Evolutionary conservation across 352 stramenopile species (phyloP).

Genomic region (Globisporangium paroecandrum): DNA sequence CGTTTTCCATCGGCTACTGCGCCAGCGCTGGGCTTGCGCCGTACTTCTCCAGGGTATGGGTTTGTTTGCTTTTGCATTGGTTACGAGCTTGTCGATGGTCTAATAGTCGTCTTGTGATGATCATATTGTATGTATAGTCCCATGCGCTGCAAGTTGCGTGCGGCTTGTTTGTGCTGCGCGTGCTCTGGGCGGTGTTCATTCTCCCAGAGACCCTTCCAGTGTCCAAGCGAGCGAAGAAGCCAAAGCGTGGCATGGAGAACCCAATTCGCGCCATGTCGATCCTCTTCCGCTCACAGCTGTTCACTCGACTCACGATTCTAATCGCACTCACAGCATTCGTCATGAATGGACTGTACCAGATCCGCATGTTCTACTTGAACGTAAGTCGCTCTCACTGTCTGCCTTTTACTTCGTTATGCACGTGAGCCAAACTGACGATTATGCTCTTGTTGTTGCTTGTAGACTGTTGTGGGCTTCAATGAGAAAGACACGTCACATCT

Average conservation of each 20-base stretch:
- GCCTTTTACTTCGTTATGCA: background rate
- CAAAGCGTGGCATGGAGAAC: conserved; percentile 39
- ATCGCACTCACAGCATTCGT: conserved; percentile 72
- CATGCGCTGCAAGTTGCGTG: conserved; percentile 47
- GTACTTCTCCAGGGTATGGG: conserved; percentile 45
- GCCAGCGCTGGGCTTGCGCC: conserved; percentile 44
- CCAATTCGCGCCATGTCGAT: conserved; percentile 63
- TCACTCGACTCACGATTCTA: conserved; percentile 56
- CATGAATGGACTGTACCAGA: conserved; percentile 52
- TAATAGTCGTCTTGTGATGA: background rate
- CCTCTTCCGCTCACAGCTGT: conserved; percentile 58
- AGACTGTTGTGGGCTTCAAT: conserved; percentile 67
- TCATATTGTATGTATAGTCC: conserved; percentile 18
- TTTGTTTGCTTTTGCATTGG: background rate
- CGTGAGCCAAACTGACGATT: background rate
- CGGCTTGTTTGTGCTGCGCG: conserved; percentile 43
- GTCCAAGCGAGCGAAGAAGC: conserved; percentile 29
- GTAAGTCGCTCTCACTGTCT: conserved; percentile 18
- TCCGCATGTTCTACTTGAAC: conserved; percentile 74
- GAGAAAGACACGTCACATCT: conserved; percentile 58
- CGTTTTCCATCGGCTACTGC: conserved; percentile 57
- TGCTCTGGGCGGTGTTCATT: conserved; percentile 52
- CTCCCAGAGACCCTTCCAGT: conserved; percentile 56
- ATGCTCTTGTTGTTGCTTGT: background rate
- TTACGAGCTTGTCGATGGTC: no score